phyloP scores from a whole-genome alignment of 345 rosid genomes.

The Boechera stricta region DNA sequence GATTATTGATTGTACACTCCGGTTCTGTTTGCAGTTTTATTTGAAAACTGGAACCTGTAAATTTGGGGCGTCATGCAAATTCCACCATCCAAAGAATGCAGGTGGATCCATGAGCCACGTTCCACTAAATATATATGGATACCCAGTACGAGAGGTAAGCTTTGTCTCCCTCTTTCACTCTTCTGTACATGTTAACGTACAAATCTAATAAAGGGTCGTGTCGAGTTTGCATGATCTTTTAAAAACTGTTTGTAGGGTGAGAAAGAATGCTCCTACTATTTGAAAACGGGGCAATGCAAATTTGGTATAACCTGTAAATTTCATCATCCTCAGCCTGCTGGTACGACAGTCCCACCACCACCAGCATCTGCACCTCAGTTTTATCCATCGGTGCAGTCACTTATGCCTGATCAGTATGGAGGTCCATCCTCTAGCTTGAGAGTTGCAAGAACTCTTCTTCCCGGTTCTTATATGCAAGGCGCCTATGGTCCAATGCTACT shows the following conservation, averaged over 20 bases:
- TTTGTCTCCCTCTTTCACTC: conserved; percentile 4
- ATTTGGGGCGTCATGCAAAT: conserved; percentile 98
- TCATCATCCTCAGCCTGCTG: conserved; percentile 90
- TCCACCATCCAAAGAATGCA: conserved; percentile 89
- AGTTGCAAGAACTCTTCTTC: conserved; percentile 74
- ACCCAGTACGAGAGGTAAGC: conserved; percentile 79
- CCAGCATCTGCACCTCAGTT: conserved; percentile 68
- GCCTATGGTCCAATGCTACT: conserved; percentile 77
- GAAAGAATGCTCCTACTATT: conserved; percentile 89
- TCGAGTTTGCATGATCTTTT: conserved; percentile 8
- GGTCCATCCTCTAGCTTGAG: conserved; percentile 61
- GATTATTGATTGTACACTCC: background rate
- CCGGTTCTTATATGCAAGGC: conserved; percentile 79
- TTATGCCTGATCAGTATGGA: conserved; percentile 73
- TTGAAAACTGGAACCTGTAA: conserved; percentile 88
- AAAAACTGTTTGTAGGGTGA: conserved; percentile 67
- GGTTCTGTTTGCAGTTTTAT: conserved; percentile 64
- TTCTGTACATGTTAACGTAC: background rate
- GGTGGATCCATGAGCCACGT: conserved; percentile 68
- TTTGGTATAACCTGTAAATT: conserved; percentile 91
- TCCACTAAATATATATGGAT: conserved; percentile 71
- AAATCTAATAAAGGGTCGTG: background rate
- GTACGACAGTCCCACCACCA: conserved; percentile 53
- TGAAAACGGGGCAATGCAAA: conserved; percentile 95
- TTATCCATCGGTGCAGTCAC: conserved; percentile 84